Evolutionary conservation across 345 rosid genomes (phyloP).

Genomic region (Euphorbia peplus): DNA sequence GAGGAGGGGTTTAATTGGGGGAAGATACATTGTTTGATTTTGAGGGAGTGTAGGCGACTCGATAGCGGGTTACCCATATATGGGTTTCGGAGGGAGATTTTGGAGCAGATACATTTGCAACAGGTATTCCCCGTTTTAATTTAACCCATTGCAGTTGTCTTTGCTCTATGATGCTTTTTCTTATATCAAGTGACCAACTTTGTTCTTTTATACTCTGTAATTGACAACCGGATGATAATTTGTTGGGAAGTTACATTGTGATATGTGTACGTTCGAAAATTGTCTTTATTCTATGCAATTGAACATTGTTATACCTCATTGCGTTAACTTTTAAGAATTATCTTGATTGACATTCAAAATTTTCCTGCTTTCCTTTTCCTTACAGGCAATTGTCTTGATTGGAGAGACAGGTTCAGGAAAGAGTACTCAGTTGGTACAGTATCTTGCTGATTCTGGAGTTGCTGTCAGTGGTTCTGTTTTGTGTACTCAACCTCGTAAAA

Average conservation of each 20-base stretch:
- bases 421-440: conserved; percentile 91
- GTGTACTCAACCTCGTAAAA: conserved; percentile 88
- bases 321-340: not conserved
- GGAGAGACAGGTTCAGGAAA: conserved; percentile 98
- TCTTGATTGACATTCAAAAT: not conserved
- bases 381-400: conserved; percentile 65
- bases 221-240: not conserved
- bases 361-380: conserved; percentile 18
- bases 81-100: conserved; percentile 45
- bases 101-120: conserved; percentile 36
- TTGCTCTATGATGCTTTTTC: too few relatives aligned
- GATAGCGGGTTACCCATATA: conserved; percentile 79
- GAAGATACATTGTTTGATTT: conserved; percentile 43
- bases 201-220: not conserved
- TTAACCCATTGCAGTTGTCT: not conserved
- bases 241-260: not conserved
- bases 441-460: conserved; percentile 80
- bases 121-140: conserved; percentile 43
- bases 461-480: conserved; percentile 54
- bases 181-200: too few relatives aligned
- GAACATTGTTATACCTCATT: not conserved
- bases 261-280: not conserved
- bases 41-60: conserved; percentile 70
- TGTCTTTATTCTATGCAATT: not conserved
- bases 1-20: conserved; percentile 43